Percentiles rank a stretch among this genome's conserved stretches.
Conservation (phyloP, 805 yeast genomes). For the Jamesozyma jinghongensis region DNA sequence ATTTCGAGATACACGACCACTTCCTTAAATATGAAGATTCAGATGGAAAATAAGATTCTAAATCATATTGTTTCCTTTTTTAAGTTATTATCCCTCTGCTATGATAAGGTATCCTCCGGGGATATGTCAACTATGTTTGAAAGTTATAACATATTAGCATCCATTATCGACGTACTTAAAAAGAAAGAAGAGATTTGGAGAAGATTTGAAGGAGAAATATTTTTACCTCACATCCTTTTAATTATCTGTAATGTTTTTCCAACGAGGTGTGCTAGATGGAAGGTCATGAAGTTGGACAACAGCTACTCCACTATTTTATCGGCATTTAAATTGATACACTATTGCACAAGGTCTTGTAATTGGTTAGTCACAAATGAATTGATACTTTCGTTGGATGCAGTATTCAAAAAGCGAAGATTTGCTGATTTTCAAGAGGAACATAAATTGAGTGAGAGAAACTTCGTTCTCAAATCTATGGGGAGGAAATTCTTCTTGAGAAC, state of each 20-base stretch:
- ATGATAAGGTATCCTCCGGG: constrained; percentile 2
- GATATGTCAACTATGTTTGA: constrained; percentile 9
- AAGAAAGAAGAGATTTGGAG: constrained; percentile 16
- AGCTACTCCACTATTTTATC: constrained; percentile 7
- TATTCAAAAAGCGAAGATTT: constrained; percentile 22
- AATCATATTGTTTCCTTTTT: constrained; percentile 24
- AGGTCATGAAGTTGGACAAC: constrained; percentile 10
- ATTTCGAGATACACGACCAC: constrained; percentile 16
- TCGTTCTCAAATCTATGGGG: constrained; percentile 6
- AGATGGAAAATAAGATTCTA: constrained; percentile 15
- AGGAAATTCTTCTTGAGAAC: constrained; percentile 3
- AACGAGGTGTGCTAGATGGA: constrained; percentile 14
- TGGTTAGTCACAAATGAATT: constrained; percentile 39
- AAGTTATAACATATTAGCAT: constrained; percentile 16
- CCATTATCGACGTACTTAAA: constrained; percentile 8
- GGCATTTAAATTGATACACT: constrained; percentile 14
- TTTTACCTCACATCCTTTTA: constrained; percentile 12
- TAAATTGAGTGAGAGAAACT: constrained; percentile 3
- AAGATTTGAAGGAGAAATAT: constrained; percentile 8
- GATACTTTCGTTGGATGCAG: constrained; percentile 32
- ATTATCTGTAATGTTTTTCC: constrained; percentile 17
- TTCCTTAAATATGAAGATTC: constrained; percentile 7
- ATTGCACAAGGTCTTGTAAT: constrained; percentile 18
- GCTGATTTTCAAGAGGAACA: constrained; percentile 22
- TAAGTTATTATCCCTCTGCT: constrained; percentile 17